These are phyloP conservation scores for Vaccinium macrocarpon DNA, from an alignment of 148 eudicot species.

Conservation along the genomic window DNA sequence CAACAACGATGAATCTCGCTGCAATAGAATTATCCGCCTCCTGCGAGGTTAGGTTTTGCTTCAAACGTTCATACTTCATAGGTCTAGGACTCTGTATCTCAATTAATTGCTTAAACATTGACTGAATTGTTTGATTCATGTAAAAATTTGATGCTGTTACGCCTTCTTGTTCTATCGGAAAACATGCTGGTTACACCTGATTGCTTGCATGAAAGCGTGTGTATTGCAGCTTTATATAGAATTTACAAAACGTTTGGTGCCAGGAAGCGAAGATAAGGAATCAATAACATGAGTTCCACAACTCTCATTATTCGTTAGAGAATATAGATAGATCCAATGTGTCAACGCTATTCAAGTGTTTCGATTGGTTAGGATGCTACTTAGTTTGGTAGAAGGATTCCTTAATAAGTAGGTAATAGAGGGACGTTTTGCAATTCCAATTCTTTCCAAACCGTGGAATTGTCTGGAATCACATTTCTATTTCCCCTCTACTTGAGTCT, in stretches of 20 bases:
- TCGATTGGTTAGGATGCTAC: background rate
- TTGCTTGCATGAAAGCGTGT: background rate
- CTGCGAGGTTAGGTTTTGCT: constrained; percentile 27
- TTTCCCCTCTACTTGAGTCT: background rate
- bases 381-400: background rate
- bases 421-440: background rate
- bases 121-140: background rate
- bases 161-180: background rate
- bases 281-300: background rate
- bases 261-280: background rate
- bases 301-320: background rate
- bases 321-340: too few species aligned
- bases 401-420: background rate
- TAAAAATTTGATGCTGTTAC: background rate
- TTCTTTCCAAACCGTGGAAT: background rate
- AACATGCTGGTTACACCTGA: background rate
- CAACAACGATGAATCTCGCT: constrained; percentile 13
- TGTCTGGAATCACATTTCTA: background rate
- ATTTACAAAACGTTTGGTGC: background rate
- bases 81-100: background rate
- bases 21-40: constrained; percentile 20
- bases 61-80: background rate
- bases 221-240: background rate
- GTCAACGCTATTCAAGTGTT: background rate
- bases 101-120: background rate